These are phyloP conservation scores for Lindgomyces ingoldianus DNA, from an alignment of 495 filamentous ascomycete species.

Conservation along the genomic window DNA sequence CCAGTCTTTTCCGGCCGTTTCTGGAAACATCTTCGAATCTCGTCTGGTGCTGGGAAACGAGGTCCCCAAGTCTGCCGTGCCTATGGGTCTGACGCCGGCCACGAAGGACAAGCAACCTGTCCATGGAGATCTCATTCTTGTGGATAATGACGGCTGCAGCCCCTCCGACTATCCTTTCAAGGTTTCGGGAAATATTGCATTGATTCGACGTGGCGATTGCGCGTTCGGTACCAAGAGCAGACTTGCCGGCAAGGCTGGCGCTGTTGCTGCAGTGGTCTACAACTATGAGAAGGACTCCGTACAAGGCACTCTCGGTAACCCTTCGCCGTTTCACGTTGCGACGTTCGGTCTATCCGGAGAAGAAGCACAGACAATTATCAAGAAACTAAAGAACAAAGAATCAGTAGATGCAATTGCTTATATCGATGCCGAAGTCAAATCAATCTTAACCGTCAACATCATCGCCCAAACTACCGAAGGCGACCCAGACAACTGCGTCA, in stretches of 20 bases:
- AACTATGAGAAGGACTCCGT: constrained; percentile 56
- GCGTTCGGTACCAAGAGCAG: constrained; percentile 63
- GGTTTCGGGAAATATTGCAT: constrained; percentile 59
- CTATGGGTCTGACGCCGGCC: constrained; percentile 63
- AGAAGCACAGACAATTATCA: constrained; percentile 55
- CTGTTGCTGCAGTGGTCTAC: constrained; percentile 62
- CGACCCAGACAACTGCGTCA: constrained; percentile 65
- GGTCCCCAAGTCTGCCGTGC: constrained; percentile 52
- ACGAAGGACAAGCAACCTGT: constrained; percentile 59
- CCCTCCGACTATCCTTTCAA: constrained; percentile 56
- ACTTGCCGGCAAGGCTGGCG: constrained; percentile 59
- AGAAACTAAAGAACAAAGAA: constrained; percentile 54
- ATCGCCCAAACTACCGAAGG: constrained; percentile 66
- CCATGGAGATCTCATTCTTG: constrained; percentile 35
- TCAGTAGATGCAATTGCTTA: constrained; percentile 40
- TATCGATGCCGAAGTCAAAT: constrained; percentile 48
- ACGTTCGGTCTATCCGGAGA: constrained; percentile 51
- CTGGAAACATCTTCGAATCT: constrained; percentile 59
- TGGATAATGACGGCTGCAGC: constrained; percentile 31
- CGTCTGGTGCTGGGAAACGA: constrained; percentile 57
- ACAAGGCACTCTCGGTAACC: constrained; percentile 48
- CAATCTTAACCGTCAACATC: constrained; percentile 55
- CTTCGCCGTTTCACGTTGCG: constrained; percentile 56
- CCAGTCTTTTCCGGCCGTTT: constrained; percentile 61
- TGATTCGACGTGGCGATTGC: constrained; percentile 65